Conservation (phyloP, 306 rosid genomes). For the Prunus mume region DNA sequence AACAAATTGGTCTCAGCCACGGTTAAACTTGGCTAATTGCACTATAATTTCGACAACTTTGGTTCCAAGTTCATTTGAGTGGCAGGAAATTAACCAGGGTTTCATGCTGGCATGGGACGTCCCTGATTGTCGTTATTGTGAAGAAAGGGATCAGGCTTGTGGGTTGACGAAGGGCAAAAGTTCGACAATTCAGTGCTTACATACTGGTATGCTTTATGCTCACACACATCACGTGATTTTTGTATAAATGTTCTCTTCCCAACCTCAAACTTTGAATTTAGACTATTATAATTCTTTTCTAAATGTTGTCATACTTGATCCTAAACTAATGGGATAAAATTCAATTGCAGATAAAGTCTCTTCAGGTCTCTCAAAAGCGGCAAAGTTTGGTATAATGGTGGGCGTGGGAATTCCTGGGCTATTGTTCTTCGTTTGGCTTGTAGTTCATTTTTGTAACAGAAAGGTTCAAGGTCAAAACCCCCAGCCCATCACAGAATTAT, state of each 20-base stretch:
- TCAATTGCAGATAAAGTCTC: no score
- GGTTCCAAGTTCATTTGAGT: conserved; percentile 25
- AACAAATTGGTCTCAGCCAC: background rate
- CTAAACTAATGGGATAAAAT: background rate
- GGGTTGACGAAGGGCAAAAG: background rate
- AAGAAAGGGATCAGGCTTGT: conserved; percentile 18
- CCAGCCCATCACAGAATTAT: no score
- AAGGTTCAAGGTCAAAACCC: no score
- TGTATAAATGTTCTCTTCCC: no score
- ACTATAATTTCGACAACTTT: conserved; percentile 19
- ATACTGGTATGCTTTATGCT: conserved; percentile 23
- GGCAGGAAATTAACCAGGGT: conserved; percentile 10
- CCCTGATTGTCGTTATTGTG: conserved; percentile 36
- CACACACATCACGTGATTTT: no score
- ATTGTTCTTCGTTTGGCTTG: background rate
- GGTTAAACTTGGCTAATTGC: conserved; percentile 2
- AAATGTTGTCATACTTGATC: no score
- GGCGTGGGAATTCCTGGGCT: background rate
- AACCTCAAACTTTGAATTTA: no score
- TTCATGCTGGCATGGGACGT: conserved; percentile 36
- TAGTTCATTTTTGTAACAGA: no score
- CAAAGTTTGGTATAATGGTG: background rate
- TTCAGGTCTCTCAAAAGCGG: background rate
- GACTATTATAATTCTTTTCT: no score
- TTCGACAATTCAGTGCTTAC: background rate